Base-by-base conservation (phyloP, 2,329 filamentous ascomycete genomes). In the Pseudogymnoascus sp. region DNA sequence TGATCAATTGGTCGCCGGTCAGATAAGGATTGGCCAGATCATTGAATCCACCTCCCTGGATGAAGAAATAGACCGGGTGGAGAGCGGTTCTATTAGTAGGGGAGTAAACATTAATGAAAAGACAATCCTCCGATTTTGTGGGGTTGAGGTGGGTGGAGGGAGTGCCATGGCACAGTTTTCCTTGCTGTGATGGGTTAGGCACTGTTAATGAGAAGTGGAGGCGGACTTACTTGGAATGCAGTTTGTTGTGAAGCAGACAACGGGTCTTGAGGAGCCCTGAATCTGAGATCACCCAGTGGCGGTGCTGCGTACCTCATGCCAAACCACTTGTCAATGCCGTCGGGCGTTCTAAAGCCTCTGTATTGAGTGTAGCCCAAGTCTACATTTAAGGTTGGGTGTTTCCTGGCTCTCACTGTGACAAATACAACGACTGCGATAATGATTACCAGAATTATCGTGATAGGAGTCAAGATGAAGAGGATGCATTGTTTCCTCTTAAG, bases 221-320 rank as follows among this genome's bases (percentile, higher is more conserved):
- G 21, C 7, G 12, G 45, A n/a, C 45, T n/a, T 29, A 51, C 45
- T 4, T 51, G 5, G 14, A 26, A 26, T 51, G 45, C 45, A 51
- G 6, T n/a, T 42, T 62, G n/a, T 16, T 29, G 16, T 31, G 60
- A 31, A 42, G 42, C 37, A 51, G 26, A 11, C 16, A 18, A 60
- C 3, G 88, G 87, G 71, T 89, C 85, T 67, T 81, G 76, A 0
- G 89, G 88, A 12, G 84, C 83, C 39, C 79, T 77, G 71, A 91
- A 92, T 11, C 89, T 81, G 64, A 89, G 71, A 3, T 80, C 68
- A 1, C 85, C 86, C 3, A 87, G 65, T 0, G 88, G 88, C 4
- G 88, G 78, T 4, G 86, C 85, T 1, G 88, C 89, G 75, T 84
- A 92, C n/a, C 87, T 83, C 67, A 92, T 83, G 1, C 88, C 88